A percentile compares a stretch with the other conserved stretches of the same genome.
Conservation (phyloP, 345 rosid genomes). For the Diplotaxis tenuifolia region DNA sequence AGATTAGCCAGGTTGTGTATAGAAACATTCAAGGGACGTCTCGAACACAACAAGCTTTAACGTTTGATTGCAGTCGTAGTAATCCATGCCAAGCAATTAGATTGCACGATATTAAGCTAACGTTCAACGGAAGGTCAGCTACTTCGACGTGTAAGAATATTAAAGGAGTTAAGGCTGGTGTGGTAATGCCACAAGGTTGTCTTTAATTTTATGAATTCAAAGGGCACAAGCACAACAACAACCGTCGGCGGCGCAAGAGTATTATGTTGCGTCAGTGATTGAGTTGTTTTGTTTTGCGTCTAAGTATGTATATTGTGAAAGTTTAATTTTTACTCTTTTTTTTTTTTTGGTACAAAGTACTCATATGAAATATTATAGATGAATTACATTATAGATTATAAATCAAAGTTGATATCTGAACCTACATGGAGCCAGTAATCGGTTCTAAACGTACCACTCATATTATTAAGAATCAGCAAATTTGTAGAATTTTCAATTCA, state of each 20-base stretch:
- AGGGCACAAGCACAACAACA: background rate
- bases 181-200: conserved; percentile 46
- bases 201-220: conserved; percentile 20
- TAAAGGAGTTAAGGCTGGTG: conserved; percentile 46
- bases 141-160: conserved; percentile 52
- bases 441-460: too few relatives aligned
- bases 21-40: conserved; percentile 67
- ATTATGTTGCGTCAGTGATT: conserved; percentile 27
- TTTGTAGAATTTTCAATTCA: background rate
- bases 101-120: conserved; percentile 52
- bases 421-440: too few relatives aligned
- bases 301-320: background rate
- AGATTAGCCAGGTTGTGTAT: conserved; percentile 58
- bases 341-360: background rate
- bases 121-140: conserved; percentile 41
- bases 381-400: too few relatives aligned
- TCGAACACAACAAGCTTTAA: conserved; percentile 50
- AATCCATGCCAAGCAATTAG: conserved; percentile 53
- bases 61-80: conserved; percentile 54
- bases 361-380: background rate
- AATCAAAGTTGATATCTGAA: too few relatives aligned
- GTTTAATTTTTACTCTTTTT: background rate
- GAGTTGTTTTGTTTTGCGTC: conserved; percentile 20
- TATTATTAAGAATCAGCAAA: background rate
- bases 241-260: conserved; percentile 22